A percentile compares a stretch with the other conserved stretches of the same genome.
Evolutionary conservation across 2,329 filamentous ascomycete genomes (phyloP).

Genomic region (Trichoderma simmonsii): DNA sequence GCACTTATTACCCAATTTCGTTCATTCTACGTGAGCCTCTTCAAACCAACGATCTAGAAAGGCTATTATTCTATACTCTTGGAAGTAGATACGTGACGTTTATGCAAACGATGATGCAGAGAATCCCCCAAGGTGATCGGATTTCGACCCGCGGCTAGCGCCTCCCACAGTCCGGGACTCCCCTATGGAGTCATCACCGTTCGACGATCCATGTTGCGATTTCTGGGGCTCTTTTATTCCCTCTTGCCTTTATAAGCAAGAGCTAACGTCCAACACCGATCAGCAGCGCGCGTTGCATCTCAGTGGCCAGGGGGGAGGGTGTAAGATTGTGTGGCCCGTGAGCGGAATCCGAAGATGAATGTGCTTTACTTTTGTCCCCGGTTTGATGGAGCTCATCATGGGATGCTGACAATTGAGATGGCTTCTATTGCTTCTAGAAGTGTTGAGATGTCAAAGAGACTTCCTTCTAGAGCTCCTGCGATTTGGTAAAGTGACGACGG

Average conservation of each 20-base stretch:
- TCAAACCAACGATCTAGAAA: rapidly evolving
- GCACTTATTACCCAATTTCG: not conserved
- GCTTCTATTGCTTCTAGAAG: not conserved
- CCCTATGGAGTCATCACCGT: not conserved
- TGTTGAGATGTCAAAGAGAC: not conserved
- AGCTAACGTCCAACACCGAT: not conserved
- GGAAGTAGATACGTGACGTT: not conserved
- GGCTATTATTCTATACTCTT: not conserved
- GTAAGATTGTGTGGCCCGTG: not conserved
- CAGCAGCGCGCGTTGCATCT: not conserved
- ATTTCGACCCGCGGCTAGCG: not conserved
- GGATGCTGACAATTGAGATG: not conserved
- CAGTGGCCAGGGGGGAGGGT: not conserved
- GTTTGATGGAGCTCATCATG: not conserved
- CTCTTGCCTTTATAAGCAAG: not conserved
- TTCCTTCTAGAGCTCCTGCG: not conserved
- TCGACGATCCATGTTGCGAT: not conserved
- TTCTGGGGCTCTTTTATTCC: not conserved
- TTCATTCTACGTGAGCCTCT: not conserved
- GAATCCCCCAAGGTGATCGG: no score
- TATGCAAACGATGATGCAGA: not conserved
- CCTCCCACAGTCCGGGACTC: not conserved
- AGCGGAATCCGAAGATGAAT: not conserved
- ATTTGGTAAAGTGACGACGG: not conserved
- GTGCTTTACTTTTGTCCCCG: not conserved